A percentile compares a stretch with the other conserved stretches of the same genome.
phyloP scores from a whole-genome alignment of 106 monocot genomes.

The Alisma plantagoaquatica region DNA sequence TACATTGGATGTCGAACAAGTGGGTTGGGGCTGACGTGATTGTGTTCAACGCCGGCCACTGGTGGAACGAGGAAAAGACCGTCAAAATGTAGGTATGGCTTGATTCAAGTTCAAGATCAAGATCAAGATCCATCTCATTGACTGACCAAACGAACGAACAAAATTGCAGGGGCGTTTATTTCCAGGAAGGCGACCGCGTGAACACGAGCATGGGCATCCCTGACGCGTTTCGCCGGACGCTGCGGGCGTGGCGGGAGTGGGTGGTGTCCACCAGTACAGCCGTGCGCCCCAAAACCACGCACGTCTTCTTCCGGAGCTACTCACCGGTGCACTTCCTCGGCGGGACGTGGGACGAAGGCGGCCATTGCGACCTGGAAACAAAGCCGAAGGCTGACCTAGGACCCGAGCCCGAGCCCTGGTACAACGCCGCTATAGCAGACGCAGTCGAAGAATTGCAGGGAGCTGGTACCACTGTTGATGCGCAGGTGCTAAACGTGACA shows the following conservation, averaged over 20 bases:
- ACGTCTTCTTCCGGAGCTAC: slow-evolving; percentile 59
- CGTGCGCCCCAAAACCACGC: slow-evolving; percentile 17
- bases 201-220: slow-evolving; percentile 55
- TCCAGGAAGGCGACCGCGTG: slow-evolving; percentile 42
- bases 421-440: slow-evolving; percentile 20
- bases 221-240: slow-evolving; percentile 38
- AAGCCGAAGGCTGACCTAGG: slow-evolving; percentile 14
- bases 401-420: slow-evolving; percentile 42
- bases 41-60: slow-evolving; percentile 75
- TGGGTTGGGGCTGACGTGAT: slow-evolving; percentile 58
- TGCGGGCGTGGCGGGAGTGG: slow-evolving; percentile 56
- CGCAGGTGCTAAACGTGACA: slow-evolving; percentile 51
- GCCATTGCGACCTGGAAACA: slow-evolving; percentile 21
- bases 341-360: slow-evolving; percentile 61
- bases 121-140: not conserved
- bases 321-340: slow-evolving; percentile 67
- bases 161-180: slow-evolving; percentile 52
- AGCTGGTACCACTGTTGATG: slow-evolving; percentile 1
- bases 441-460: slow-evolving; percentile 10
- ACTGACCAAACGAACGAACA: not conserved
- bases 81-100: slow-evolving; percentile 29
- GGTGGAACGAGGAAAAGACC: slow-evolving; percentile 79
- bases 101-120: not conserved
- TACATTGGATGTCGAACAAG: slow-evolving; percentile 32
- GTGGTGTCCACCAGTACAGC: slow-evolving; percentile 17